Evolutionary conservation across 305 asterid species (phyloP).

Genomic region (Coffea humblotiana): DNA sequence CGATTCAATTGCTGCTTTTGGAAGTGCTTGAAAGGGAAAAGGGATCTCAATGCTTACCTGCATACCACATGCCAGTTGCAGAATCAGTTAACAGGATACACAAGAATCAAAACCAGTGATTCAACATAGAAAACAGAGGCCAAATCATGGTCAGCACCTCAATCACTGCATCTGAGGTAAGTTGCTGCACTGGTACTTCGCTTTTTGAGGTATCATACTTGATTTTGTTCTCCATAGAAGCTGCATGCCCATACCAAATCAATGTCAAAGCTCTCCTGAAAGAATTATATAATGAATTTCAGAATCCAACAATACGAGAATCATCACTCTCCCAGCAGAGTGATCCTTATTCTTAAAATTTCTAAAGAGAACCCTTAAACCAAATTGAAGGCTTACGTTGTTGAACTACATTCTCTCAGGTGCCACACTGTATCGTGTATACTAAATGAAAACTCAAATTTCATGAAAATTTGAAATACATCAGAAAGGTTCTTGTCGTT

Average conservation of each 20-base stretch:
- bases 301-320: slow-evolving; percentile 44
- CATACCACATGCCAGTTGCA: slow-evolving; percentile 8
- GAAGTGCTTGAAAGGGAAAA: slow-evolving; percentile 84
- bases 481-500: not conserved
- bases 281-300: slow-evolving; percentile 51
- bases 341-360: not conserved
- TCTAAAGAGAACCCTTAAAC: not conserved
- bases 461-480: not conserved
- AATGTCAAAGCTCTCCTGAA: slow-evolving; percentile 90
- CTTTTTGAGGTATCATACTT: slow-evolving; percentile 52
- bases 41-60: slow-evolving; percentile 91
- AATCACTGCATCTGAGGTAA: slow-evolving; percentile 84
- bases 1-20: slow-evolving; percentile 68
- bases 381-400: not conserved
- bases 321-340: slow-evolving; percentile 15
- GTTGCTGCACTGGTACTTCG: slow-evolving; percentile 59
- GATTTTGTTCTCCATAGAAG: slow-evolving; percentile 80
- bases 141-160: slow-evolving; percentile 45
- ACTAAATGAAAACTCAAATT: not conserved
- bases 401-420: not conserved
- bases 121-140: not conserved
- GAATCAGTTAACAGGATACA: not conserved
- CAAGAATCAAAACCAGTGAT: not conserved
- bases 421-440: not conserved
- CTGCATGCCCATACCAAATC: slow-evolving; percentile 95